Base-by-base conservation (phyloP, 2,329 filamentous ascomycete species). In the Diaporthe citriasiana region DNA sequence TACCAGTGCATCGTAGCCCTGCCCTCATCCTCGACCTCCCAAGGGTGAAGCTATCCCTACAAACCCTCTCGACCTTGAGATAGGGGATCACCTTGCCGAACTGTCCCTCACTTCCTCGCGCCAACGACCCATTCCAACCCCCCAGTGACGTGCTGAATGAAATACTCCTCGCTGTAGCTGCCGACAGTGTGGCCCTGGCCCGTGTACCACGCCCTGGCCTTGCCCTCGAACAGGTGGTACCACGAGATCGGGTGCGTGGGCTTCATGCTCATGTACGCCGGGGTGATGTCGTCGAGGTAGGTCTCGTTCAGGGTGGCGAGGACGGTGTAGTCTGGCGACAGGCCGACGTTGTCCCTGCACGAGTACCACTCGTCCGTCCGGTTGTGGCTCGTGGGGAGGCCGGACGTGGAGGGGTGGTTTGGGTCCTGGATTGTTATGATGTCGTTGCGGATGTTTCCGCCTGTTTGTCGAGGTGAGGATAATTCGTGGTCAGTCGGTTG, bases 311-410 rank as follows among this genome's bases (percentile, higher is more conserved):
- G 45, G 7, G 60, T 66, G 8, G 45, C 60, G 30, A 66, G 60
- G 30, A 66, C 60, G 27, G 60, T 66, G 45, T 51, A 66, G 22
- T 66, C 35, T 7, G 60, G 3, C 5, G 60, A 50, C 19, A 35
- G 45, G 7, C 45, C 42, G 7, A 47, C 42, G 45, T 66, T 66
- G 42, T 50, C 42, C 45, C 60, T 50, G 30, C 51, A 66, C 30
- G 60, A 66, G 30, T 66, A 66, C 60, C 60, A 66, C 45, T 66
- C 60, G 60, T 66, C 60, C 22, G 45, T 51, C 0, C 60, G 60
- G 30, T 38, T 66, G 30, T 66, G 60, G 33, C 27, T n/a, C n/a
- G 42, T 50, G 22, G 60, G 60, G 8, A 66, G 60, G 30, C 42
- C 60, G 12, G 4, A 5, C 1, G 60, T 66, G 4, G 60, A 66